These are phyloP conservation scores for Lasiodiplodia gonubiensis DNA, from an alignment of 2,329 filamentous ascomycete species.

Conservation along the genomic window DNA sequence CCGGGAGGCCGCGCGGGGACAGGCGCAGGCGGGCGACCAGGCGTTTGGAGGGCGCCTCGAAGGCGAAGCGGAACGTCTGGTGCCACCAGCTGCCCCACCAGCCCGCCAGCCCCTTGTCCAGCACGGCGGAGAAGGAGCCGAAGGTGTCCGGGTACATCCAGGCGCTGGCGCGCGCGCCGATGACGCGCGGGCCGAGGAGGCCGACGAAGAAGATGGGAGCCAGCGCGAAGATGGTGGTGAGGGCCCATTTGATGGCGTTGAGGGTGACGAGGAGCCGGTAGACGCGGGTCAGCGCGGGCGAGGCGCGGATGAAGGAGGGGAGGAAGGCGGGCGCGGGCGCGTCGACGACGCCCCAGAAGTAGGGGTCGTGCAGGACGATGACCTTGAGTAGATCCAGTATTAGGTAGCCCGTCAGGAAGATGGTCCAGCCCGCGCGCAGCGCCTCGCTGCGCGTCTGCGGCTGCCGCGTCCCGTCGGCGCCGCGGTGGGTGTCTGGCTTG, in stretches of 20 bases:
- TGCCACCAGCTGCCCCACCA: conserved; percentile 93
- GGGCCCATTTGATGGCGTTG: conserved; percentile 62
- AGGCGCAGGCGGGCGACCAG: conserved; percentile 45
- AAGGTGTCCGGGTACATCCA: conserved; percentile 68
- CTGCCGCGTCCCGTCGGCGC: conserved; percentile 44
- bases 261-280: conserved; percentile 65
- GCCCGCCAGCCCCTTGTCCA: conserved; percentile 75
- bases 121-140: conserved; percentile 59
- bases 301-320: conserved; percentile 50
- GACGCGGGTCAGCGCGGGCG: conserved; percentile 54
- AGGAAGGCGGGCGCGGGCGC: conserved; percentile 50
- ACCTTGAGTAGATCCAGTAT: conserved; percentile 73
- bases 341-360: conserved; percentile 66
- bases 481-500: conserved; percentile 25
- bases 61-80: conserved; percentile 80
- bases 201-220: conserved; percentile 66
- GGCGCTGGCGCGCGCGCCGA: conserved; percentile 64
- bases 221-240: conserved; percentile 66
- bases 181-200: conserved; percentile 62
- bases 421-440: conserved; percentile 42
- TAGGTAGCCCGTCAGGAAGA: conserved; percentile 65
- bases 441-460: conserved; percentile 44
- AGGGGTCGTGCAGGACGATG: conserved; percentile 75
- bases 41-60: conserved; percentile 64
- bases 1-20: conserved; percentile 42